phyloP scores from a whole-genome alignment of 441 rosid species.

The Arabidopsis lyrata region DNA sequence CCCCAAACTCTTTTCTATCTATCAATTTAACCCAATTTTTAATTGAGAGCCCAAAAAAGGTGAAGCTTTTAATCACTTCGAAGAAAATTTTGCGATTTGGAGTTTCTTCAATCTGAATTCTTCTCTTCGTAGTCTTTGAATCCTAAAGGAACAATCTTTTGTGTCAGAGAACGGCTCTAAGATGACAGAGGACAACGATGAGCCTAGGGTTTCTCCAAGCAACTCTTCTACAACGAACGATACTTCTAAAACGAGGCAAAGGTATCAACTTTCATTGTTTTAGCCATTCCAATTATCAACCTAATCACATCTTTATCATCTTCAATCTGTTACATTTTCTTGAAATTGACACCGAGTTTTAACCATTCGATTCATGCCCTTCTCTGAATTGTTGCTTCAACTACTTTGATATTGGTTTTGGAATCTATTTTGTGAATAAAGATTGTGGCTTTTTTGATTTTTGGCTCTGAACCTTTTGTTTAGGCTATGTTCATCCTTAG shows the following conservation, averaged over 20 bases:
- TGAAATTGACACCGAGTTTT: slow-evolving; percentile 2
- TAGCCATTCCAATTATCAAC: neutral
- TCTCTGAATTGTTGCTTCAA: slow-evolving; percentile 4
- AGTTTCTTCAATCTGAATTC: neutral
- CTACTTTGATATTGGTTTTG: neutral
- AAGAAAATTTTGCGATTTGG: neutral
- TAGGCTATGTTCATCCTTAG: neutral
- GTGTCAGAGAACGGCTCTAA: neutral
- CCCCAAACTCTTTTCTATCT: no score
- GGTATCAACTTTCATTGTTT: slow-evolving; percentile 46
- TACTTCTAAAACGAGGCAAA: slow-evolving; percentile 64
- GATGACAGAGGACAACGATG: slow-evolving; percentile 62
- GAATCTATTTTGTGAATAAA: neutral
- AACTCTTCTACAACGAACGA: slow-evolving; percentile 44
- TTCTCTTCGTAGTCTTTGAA: slow-evolving; percentile 22
- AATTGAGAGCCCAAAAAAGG: neutral
- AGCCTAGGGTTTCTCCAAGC: slow-evolving; percentile 52
- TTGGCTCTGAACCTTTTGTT: neutral
- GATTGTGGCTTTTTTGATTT: neutral
- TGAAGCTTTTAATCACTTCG: neutral
- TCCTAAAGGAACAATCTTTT: slow-evolving; percentile 10
- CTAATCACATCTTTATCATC: slow-evolving; percentile 6
- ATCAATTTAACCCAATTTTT: no score
- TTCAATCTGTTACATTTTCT: neutral
- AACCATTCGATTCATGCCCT: neutral